Conservation (phyloP, 208 protist genomes). For the Borovskyia barvae region DNA sequence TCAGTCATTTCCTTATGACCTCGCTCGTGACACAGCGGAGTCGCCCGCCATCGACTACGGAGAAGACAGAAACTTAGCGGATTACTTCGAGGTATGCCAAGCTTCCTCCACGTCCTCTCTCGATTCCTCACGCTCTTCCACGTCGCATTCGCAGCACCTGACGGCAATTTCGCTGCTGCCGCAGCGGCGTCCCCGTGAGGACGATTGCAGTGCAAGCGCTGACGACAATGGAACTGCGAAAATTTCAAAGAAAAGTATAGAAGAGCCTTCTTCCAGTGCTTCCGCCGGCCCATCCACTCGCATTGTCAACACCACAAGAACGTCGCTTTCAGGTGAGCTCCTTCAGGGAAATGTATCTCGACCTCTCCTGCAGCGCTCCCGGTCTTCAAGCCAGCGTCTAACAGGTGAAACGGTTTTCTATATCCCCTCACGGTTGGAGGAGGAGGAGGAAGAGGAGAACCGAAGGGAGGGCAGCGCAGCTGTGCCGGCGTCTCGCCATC, state of each 20-base stretch:
- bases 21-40: too few species aligned
- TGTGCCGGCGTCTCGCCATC: too few species aligned
- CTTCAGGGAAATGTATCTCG: constrained; percentile 17
- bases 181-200: background rate
- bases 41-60: too few species aligned
- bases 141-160: background rate
- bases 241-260: too few species aligned
- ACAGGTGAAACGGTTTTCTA: background rate
- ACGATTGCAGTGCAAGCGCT: too few species aligned
- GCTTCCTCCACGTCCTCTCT: constrained; percentile 2
- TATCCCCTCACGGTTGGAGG: background rate
- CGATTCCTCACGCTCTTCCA: constrained; percentile 8
- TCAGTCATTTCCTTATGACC: too few species aligned
- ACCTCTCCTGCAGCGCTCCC: constrained; percentile 17
- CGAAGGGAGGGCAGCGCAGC: too few species aligned
- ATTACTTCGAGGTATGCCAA: constrained; percentile 55
- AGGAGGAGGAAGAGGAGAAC: background rate
- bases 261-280: too few species aligned
- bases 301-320: too few species aligned
- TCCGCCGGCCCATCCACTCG: too few species aligned
- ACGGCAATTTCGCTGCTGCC: background rate
- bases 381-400: background rate
- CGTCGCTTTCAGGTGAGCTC: too few species aligned
- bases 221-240: too few species aligned
- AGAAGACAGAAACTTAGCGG: constrained; percentile 33